phyloP scores from a whole-genome alignment of 2,329 filamentous ascomycete species.

The Cryphonectria carpinicola region DNA sequence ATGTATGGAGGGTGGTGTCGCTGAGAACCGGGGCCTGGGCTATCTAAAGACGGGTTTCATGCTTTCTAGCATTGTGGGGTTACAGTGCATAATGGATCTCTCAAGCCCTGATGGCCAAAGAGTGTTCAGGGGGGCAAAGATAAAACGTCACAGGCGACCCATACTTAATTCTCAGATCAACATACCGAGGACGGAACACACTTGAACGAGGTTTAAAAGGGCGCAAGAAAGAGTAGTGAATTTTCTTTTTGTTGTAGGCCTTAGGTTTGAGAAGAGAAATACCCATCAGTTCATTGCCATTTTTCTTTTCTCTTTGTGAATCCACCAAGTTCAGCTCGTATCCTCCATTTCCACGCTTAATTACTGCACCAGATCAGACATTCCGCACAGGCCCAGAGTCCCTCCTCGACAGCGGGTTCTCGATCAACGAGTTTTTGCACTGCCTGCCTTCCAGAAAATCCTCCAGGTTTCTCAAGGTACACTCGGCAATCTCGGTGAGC shows the following conservation, averaged over 20 bases:
- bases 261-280: background rate
- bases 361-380: constrained; percentile 10
- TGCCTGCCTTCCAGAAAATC: constrained; percentile 44
- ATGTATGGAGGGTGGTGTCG: background rate
- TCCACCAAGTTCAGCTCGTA: background rate
- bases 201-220: too few species aligned
- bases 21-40: background rate
- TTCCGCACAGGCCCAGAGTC: constrained; percentile 22
- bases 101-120: background rate
- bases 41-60: background rate
- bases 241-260: background rate
- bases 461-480: constrained; percentile 60
- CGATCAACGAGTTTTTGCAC: constrained; percentile 45
- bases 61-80: background rate
- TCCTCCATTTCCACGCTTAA: too few species aligned
- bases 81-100: background rate
- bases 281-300: background rate
- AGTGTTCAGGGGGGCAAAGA: background rate
- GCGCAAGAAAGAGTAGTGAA: background rate
- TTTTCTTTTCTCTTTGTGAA: background rate
- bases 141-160: background rate
- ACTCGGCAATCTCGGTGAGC: constrained; percentile 64
- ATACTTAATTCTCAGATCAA: background rate
- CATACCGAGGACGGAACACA: too few species aligned
- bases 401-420: constrained; percentile 13